phyloP scores from a whole-genome alignment of 176 grass and related monocot species.

The Typha latifolia region DNA sequence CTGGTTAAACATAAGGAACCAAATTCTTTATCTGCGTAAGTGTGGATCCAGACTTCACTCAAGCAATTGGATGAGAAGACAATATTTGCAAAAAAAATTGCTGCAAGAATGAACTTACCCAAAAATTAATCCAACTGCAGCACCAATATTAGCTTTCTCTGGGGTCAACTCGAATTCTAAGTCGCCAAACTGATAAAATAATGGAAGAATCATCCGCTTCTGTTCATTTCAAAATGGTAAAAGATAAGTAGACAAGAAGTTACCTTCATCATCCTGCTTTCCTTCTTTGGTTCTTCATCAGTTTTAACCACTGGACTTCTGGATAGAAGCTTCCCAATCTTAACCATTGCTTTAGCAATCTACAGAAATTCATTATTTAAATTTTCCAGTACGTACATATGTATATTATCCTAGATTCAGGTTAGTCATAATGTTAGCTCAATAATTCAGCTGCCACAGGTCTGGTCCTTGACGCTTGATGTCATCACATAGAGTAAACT shows the following conservation, averaged over 20 bases:
- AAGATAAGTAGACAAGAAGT: constrained; percentile 9
- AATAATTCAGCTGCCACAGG: too few relatives aligned
- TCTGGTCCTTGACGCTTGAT: too few relatives aligned
- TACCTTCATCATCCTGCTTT: constrained; percentile 68
- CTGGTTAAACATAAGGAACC: neutral
- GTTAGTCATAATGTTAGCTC: too few relatives aligned
- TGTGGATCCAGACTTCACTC: too few relatives aligned
- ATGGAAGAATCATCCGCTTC: constrained; percentile 2
- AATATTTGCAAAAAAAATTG: neutral
- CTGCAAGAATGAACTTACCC: constrained; percentile 38
- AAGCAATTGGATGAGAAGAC: neutral
- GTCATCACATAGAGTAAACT: too few relatives aligned
- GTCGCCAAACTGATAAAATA: constrained; percentile 59
- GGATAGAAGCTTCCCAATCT: constrained; percentile 57
- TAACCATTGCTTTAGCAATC: constrained; percentile 79
- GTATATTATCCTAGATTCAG: too few relatives aligned
- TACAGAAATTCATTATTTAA: constrained; percentile 18
- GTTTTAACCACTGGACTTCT: constrained; percentile 32
- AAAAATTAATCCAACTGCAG: constrained; percentile 51
- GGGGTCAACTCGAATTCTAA: constrained; percentile 60
- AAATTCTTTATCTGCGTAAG: too few relatives aligned
- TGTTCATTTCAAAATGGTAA: constrained; percentile 6
- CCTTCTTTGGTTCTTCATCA: constrained; percentile 46
- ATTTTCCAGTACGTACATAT: too few relatives aligned
- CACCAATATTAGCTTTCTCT: constrained; percentile 54